A percentile compares a stretch with the other conserved stretches of the same genome.
Conservation (phyloP, 768 basidiomycete genomes). For the Rhizopogon roseolus region DNA sequence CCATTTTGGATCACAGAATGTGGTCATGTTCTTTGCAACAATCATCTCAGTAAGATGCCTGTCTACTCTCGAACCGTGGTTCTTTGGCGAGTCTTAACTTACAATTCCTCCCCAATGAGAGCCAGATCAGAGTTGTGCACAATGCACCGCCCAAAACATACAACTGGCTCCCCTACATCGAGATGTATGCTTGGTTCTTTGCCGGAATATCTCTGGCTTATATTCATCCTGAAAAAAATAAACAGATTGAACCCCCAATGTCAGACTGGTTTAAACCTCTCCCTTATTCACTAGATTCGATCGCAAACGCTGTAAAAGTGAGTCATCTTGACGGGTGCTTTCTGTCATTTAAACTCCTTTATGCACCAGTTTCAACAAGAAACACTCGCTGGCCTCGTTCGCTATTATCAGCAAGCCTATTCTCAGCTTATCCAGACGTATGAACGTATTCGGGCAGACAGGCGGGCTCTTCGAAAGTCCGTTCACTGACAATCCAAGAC, state of each 20-base stretch:
- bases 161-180: constrained; percentile 70
- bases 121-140: constrained; percentile 68
- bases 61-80: background rate
- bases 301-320: constrained; percentile 69
- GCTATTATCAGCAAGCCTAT: constrained; percentile 55
- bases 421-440: constrained; percentile 37
- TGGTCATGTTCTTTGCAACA: constrained; percentile 82
- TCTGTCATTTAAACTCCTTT: background rate
- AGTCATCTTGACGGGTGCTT: constrained; percentile 1
- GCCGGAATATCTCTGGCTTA: background rate
- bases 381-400: constrained; percentile 62
- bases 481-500: constrained; percentile 6
- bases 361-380: constrained; percentile 72
- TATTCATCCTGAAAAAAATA: background rate
- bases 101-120: constrained; percentile 35
- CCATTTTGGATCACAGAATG: constrained; percentile 91
- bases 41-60: constrained; percentile 63
- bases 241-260: constrained; percentile 80
- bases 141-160: constrained; percentile 59
- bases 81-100: constrained; percentile 10
- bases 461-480: constrained; percentile 51
- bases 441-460: constrained; percentile 32
- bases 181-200: constrained; percentile 43
- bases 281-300: constrained; percentile 54
- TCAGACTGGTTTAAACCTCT: constrained; percentile 73